These are phyloP conservation scores for Platismatia glauca DNA, from an alignment of 495 filamentous ascomycete species.

Conservation along the genomic window DNA sequence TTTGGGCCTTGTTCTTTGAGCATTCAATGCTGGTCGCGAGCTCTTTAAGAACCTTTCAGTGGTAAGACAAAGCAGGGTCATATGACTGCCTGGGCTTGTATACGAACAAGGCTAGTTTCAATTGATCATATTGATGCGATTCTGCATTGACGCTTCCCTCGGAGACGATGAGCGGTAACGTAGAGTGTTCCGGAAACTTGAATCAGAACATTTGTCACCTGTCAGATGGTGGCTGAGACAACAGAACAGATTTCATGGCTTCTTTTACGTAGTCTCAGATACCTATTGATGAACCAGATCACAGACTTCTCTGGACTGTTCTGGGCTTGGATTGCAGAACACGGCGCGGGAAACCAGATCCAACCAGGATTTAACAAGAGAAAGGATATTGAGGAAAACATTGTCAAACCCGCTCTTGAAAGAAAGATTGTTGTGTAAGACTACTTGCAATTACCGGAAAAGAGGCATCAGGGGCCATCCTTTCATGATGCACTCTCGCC, in stretches of 20 bases:
- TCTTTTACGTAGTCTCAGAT: too few species aligned
- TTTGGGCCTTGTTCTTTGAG: background rate
- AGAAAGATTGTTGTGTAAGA: too few species aligned
- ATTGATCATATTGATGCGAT: background rate
- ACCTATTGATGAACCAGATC: too few species aligned
- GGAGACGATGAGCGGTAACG: background rate
- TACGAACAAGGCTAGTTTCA: background rate
- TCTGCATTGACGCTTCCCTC: background rate
- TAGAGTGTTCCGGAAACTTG: background rate
- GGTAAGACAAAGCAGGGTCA: background rate
- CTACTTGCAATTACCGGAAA: too few species aligned
- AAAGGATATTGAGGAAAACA: too few species aligned
- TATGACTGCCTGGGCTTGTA: background rate
- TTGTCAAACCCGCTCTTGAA: too few species aligned
- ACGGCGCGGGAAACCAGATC: too few species aligned
- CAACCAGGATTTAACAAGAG: too few species aligned
- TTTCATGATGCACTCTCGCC: too few species aligned
- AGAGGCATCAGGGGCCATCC: too few species aligned
- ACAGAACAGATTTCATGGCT: background rate
- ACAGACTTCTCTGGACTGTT: too few species aligned
- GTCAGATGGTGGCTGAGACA: background rate
- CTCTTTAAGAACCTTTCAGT: background rate
- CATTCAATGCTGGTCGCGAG: background rate
- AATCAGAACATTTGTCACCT: background rate
- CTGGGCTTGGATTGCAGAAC: too few species aligned